These are phyloP conservation scores for Tetrahymena thermophila DNA, from an alignment of 73 alveolate species.

Conservation along the genomic window DNA sequence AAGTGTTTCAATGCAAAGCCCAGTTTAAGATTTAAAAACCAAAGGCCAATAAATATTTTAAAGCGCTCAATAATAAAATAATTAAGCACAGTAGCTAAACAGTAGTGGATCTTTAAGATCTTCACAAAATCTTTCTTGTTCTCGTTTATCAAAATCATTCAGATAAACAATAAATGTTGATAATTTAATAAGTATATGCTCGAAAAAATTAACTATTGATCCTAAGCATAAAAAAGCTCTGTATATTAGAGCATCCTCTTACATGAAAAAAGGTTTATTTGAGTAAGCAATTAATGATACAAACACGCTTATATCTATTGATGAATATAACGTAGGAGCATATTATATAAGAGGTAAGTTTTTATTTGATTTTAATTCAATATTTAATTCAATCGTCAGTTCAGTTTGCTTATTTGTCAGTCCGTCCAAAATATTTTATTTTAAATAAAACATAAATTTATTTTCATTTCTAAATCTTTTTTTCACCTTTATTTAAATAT, in stretches of 20 bases:
- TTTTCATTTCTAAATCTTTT: too few relatives aligned
- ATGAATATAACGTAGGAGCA: conserved; percentile 57
- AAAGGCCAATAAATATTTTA: neutral
- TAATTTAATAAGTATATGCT: conserved; percentile 62
- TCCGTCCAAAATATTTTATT: neutral
- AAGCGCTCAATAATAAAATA: neutral
- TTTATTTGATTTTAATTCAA: neutral
- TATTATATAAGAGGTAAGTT: conserved; percentile 57
- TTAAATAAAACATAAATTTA: too few relatives aligned
- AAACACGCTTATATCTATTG: conserved; percentile 47
- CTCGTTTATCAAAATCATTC: neutral
- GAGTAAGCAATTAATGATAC: conserved; percentile 63
- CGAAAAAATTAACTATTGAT: conserved; percentile 56
- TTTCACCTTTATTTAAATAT: neutral
- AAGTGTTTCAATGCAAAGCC: neutral
- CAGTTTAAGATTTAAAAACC: neutral
- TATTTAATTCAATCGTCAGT: neutral
- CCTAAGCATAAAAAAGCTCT: conserved; percentile 73
- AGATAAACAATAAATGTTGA: conserved; percentile 69
- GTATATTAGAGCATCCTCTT: conserved; percentile 71
- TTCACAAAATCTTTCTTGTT: neutral
- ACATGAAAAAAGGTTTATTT: conserved; percentile 49
- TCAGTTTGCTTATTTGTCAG: too few relatives aligned
- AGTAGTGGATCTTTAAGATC: neutral
- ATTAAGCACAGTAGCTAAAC: neutral